Evolutionary conservation across 805 yeast genomes (phyloP).

Genomic region (Candida patagonica): DNA sequence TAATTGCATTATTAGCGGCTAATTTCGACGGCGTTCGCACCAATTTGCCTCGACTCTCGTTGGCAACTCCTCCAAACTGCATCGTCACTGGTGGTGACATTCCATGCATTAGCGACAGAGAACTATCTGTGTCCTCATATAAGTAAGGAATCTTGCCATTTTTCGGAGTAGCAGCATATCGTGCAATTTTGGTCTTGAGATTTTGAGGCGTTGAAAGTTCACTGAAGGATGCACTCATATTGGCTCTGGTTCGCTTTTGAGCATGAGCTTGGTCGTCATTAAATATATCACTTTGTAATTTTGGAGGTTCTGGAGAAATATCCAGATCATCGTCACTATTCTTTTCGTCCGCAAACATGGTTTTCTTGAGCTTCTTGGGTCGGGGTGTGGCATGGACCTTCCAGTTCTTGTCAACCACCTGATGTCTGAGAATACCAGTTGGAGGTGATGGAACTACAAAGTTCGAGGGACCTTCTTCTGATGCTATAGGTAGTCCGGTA

Average conservation of each 20-base stretch:
- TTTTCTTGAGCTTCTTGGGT: conserved; percentile 1
- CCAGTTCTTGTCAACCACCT: conserved; percentile 28
- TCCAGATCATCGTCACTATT: conserved; percentile 5
- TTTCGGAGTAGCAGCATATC: conserved; percentile 11
- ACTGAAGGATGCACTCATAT: neutral
- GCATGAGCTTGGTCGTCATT: neutral
- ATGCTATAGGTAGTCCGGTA: no score
- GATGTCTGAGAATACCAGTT: conserved; percentile 21
- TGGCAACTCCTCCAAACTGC: conserved; percentile 10
- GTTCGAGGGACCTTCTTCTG: neutral
- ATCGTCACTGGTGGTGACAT: conserved; percentile 21
- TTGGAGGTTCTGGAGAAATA: conserved; percentile 6
- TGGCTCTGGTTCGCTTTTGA: neutral
- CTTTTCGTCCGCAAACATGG: conserved; percentile 2
- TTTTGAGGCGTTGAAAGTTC: conserved; percentile 5
- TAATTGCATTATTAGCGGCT: conserved; percentile 17
- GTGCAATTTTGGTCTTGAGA: conserved; percentile 1
- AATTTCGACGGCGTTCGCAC: conserved; percentile 18
- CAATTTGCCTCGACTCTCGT: conserved; percentile 3
- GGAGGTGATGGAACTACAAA: neutral
- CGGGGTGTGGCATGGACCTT: conserved; percentile 28
- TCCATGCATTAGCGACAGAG: conserved; percentile 14
- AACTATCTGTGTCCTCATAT: conserved; percentile 6
- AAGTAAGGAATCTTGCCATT: conserved; percentile 2
- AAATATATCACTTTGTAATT: conserved; percentile 4